phyloP scores from a whole-genome alignment of 768 basidiomycete genomes.

The Trametes cingulata region DNA sequence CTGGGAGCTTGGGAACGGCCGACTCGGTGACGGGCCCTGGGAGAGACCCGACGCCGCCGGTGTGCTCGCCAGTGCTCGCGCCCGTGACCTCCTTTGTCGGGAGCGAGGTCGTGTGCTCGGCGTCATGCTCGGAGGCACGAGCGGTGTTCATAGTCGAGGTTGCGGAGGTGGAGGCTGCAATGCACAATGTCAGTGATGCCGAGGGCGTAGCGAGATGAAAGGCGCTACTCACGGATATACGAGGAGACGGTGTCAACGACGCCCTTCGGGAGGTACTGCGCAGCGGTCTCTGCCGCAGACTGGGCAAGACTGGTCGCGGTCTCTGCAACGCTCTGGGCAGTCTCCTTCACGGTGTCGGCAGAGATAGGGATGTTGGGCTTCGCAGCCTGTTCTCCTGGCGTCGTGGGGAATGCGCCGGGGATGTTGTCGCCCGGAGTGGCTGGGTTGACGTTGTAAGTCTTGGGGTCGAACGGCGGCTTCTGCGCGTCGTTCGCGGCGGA shows the following conservation, averaged over 20 bases:
- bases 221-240: conserved; percentile 25
- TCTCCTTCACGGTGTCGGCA: conserved; percentile 7
- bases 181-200: background rate
- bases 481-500: conserved; percentile 12
- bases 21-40: conserved; percentile 48
- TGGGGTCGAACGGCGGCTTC: conserved; percentile 16
- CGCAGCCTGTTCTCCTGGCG: conserved; percentile 8
- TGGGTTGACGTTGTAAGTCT: background rate
- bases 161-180: background rate
- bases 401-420: conserved; percentile 23
- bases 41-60: conserved; percentile 49
- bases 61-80: conserved; percentile 19
- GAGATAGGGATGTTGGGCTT: background rate
- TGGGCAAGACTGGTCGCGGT: conserved; percentile 10
- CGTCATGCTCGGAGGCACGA: conserved; percentile 24
- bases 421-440: conserved; percentile 13
- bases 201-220: background rate
- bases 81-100: conserved; percentile 21
- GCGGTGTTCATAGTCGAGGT: conserved; percentile 15
- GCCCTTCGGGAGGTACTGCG: conserved; percentile 24
- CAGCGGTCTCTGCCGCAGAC: conserved; percentile 20
- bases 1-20: conserved; percentile 50
- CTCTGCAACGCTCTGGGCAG: conserved; percentile 8
- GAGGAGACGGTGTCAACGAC: conserved; percentile 27
- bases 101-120: conserved; percentile 17